Conservation (phyloP, 129 eudicot species). For the Mikania micrantha region DNA sequence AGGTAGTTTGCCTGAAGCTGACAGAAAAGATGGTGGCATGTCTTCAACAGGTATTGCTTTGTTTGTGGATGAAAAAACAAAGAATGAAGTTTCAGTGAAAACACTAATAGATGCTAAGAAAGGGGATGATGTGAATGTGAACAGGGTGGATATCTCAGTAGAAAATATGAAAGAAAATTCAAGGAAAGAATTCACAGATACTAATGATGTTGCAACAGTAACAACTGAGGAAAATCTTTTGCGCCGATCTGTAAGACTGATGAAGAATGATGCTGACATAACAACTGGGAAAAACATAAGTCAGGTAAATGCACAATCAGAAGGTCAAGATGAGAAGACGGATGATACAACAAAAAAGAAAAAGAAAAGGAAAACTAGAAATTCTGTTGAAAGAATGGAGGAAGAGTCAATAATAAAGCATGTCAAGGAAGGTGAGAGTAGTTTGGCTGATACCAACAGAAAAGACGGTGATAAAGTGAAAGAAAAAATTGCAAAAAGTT, state of each 20-base stretch:
- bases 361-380: conserved; percentile 22
- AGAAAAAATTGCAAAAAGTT: not conserved
- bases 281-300: not conserved
- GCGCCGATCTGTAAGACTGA: not conserved
- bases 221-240: not conserved
- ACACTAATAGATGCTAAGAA: conserved; percentile 2
- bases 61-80: conserved; percentile 14
- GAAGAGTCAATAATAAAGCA: not conserved
- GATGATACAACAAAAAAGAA: conserved; percentile 14
- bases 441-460: not conserved
- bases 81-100: conserved; percentile 10
- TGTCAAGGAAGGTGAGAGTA: conserved; percentile 1
- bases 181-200: not conserved
- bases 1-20: not conserved
- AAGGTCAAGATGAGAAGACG: conserved; percentile 23
- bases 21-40: not conserved
- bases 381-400: conserved; percentile 10
- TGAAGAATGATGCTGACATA: conserved; percentile 4
- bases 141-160: conserved; percentile 11
- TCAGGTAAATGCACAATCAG: conserved; percentile 14
- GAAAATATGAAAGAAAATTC: conserved; percentile 4
- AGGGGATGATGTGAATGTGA: conserved; percentile 12
- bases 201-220: not conserved
- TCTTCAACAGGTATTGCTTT: conserved; percentile 11
- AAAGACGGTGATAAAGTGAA: conserved; percentile 10